Base-by-base conservation (phyloP, 75 land plant genomes). In the Picea sitchensis region DNA sequence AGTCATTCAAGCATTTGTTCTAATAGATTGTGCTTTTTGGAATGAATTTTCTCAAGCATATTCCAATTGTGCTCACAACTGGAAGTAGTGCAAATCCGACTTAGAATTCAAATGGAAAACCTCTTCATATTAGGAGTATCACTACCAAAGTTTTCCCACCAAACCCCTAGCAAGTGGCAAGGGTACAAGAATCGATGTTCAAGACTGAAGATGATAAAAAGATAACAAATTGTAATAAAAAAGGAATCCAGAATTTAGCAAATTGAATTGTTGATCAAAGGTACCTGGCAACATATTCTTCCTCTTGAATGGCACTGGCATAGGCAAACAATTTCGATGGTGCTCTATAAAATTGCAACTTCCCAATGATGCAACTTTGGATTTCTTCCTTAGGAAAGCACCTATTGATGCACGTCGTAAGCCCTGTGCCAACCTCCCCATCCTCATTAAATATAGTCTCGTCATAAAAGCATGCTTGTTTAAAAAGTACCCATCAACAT, bases 131-230 rank as follows among this genome's bases (percentile, higher is more conserved):
- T 86, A 34, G 90, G 92, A 79, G 89, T 87, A 76, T 82, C 58
- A 14, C 85, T 85, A 47, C 92, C 92, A 84, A 84, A 88, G 64
- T 76, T 86, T 62, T 82, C 80, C 90, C 92, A 88, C 92, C 92
- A 91, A 67, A 86, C 87, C 57, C 76, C 92, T 91, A 80, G 26
- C 56, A 36, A 61, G 67, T 13, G 18, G 23, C 54, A 15, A 75
- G 58, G 23, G 5, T 21, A 56, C 3, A 2, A 54, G n/a, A 14
- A 1, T 73, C 51, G 72, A 54, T 2, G 38, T 14, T 13, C 44
- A 30, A 68, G 1, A 8, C 34, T 31, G 61, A 9, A 58, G 23
- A 76, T 76, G 20, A 76, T 14, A 76, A 7, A n/a, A 62, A 4
- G 44, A 61, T 18, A 14, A 62, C 20, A 61, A 21, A 47, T 31